Evolutionary conservation across 768 basidiomycete genomes (phyloP).

Genomic region (Auricularia cornea): DNA sequence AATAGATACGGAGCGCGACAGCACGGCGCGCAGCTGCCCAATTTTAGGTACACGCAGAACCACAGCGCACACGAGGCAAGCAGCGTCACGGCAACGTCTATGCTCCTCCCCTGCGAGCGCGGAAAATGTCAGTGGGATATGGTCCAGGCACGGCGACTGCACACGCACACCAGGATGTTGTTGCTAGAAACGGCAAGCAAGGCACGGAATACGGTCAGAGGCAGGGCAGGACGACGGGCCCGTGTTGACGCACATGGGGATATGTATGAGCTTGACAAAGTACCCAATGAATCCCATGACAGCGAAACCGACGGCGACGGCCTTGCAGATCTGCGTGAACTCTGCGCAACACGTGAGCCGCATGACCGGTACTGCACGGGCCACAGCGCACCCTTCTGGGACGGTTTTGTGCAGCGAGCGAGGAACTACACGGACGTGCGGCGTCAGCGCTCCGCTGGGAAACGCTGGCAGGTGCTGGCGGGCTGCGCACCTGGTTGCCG

Average conservation of each 20-base stretch:
- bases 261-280: slow-evolving; percentile 96
- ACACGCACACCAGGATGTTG: slow-evolving; percentile 92
- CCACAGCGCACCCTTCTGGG: slow-evolving; percentile 69
- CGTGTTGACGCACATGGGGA: slow-evolving; percentile 90
- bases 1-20: not conserved
- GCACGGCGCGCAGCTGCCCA: not conserved
- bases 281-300: slow-evolving; percentile 99
- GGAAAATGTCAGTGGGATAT: slow-evolving; percentile 18
- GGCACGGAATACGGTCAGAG: not conserved
- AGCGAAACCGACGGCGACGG: slow-evolving; percentile 93
- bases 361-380: not conserved
- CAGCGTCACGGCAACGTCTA: slow-evolving; percentile 16
- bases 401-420: slow-evolving; percentile 95
- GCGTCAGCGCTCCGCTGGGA: not conserved
- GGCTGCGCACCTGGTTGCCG: slow-evolving; percentile 70
- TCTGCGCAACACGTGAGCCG: slow-evolving; percentile 41
- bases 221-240: slow-evolving; percentile 13
- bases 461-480: not conserved
- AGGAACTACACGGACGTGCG: slow-evolving; percentile 57
- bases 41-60: not conserved
- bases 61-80: not conserved
- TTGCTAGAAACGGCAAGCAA: slow-evolving; percentile 47
- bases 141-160: not conserved
- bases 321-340: slow-evolving; percentile 89
- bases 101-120: slow-evolving; percentile 59